Evolutionary conservation across 345 rosid genomes (phyloP).

Genomic region (Arabidopsis suecica): DNA sequence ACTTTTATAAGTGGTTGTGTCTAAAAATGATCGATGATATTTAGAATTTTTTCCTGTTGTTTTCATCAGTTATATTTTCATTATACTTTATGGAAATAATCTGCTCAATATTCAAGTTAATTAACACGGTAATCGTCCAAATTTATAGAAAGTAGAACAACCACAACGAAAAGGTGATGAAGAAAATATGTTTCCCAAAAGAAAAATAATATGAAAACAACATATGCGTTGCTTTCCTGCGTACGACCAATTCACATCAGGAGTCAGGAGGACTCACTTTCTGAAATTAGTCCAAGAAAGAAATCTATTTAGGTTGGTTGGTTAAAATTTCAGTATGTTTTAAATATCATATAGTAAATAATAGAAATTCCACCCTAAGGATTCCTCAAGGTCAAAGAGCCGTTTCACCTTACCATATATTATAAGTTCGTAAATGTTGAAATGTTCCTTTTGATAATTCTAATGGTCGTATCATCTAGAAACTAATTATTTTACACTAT

Average conservation of each 20-base stretch:
- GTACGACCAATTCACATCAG: constrained; percentile 30
- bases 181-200: neutral
- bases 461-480: constrained; percentile 36
- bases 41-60: neutral
- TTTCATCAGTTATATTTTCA: neutral
- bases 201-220: constrained; percentile 22
- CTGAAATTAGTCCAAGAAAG: constrained; percentile 19
- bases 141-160: constrained; percentile 7
- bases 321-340: neutral
- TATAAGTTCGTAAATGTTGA: constrained; percentile 27
- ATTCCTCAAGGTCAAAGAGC: constrained; percentile 27
- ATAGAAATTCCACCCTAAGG: neutral
- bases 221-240: constrained; percentile 25
- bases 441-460: neutral
- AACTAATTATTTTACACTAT: neutral
- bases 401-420: constrained; percentile 33
- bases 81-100: neutral
- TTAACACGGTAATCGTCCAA: neutral
- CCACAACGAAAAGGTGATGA: constrained; percentile 1
- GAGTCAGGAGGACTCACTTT: neutral
- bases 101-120: constrained; percentile 1
- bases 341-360: neutral
- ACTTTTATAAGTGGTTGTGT: no score
- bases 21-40: neutral
- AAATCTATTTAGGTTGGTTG: constrained; percentile 23